Conservation (phyloP, 192 early-diverging fungal genomes). For the Gryganskiella cystojenkinii region DNA sequence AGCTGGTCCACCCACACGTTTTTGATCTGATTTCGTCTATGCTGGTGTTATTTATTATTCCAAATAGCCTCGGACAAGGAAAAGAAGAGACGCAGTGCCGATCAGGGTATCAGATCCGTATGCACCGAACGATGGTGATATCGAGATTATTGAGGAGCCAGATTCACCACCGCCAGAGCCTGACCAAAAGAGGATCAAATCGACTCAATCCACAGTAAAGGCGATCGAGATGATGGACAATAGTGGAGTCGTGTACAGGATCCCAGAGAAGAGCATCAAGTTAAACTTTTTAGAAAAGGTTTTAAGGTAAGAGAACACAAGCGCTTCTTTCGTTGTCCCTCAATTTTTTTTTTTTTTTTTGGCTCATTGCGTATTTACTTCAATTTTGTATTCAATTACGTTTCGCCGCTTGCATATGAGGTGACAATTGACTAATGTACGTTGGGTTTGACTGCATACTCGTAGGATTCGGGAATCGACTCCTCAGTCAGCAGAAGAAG, state of each 20-base stretch:
- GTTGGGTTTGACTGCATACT: too few species aligned
- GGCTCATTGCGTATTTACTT: not conserved
- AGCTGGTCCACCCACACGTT: too few species aligned
- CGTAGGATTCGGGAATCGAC: too few species aligned
- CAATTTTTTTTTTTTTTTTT: too few species aligned
- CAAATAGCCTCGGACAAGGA: conserved; percentile 48
- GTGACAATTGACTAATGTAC: too few species aligned
- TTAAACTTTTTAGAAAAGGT: conserved; percentile 50
- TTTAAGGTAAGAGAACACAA: conserved; percentile 50
- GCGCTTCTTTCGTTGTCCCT: too few species aligned
- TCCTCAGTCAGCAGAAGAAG: too few species aligned
- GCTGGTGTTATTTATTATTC: not conserved
- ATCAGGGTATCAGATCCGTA: conserved; percentile 32
- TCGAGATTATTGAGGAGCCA: conserved; percentile 52
- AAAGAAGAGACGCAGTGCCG: conserved; percentile 31
- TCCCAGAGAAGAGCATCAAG: conserved; percentile 57
- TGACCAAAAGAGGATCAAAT: too few species aligned
- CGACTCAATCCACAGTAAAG: not conserved
- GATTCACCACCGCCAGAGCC: not conserved
- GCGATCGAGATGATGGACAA: not conserved
- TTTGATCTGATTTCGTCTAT: not conserved
- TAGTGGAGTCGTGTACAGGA: conserved; percentile 42
- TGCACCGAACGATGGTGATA: conserved; percentile 48
- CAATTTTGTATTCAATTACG: too few species aligned
- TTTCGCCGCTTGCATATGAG: too few species aligned